phyloP scores from a whole-genome alignment of 768 basidiomycete species.

The Leucocoprinus birnbaumii region DNA sequence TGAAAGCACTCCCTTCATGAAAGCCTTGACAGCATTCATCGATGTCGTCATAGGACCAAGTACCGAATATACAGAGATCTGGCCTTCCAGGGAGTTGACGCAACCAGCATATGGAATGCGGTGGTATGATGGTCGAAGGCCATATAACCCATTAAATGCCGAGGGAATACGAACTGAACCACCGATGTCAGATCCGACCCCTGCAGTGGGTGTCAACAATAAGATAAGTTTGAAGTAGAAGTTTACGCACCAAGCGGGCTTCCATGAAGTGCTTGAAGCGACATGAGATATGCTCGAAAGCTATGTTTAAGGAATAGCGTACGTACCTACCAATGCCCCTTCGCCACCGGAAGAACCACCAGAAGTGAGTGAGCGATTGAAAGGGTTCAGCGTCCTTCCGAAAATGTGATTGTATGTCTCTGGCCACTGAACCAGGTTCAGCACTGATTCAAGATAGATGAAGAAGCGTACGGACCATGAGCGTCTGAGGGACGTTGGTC shows the following conservation, averaged over 20 bases:
- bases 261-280: conserved; percentile 35
- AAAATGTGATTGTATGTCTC: conserved; percentile 81
- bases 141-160: conserved; percentile 67
- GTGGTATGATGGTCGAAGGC: conserved; percentile 64
- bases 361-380: conserved; percentile 64
- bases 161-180: conserved; percentile 75
- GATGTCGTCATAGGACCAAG: conserved; percentile 69
- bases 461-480: conserved; percentile 47
- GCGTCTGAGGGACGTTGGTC: conserved; percentile 76
- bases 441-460: neutral
- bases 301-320: neutral
- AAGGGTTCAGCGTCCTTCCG: conserved; percentile 75
- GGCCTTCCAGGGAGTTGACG: conserved; percentile 64
- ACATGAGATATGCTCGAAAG: no score
- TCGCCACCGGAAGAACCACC: conserved; percentile 90
- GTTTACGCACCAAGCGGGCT: conserved; percentile 35
- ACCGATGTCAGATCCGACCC: conserved; percentile 81
- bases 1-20: conserved; percentile 62
- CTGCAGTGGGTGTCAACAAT: conserved; percentile 30
- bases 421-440: conserved; percentile 47
- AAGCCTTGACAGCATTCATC: conserved; percentile 58
- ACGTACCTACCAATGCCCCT: conserved; percentile 65
- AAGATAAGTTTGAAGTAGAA: neutral
- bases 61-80: conserved; percentile 69
- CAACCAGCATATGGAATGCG: conserved; percentile 72